A percentile compares a stretch with the other conserved stretches of the same genome.
These are phyloP conservation scores for Jatropha multifida DNA, from an alignment of 441 rosid genomes.

Conservation along the genomic window DNA sequence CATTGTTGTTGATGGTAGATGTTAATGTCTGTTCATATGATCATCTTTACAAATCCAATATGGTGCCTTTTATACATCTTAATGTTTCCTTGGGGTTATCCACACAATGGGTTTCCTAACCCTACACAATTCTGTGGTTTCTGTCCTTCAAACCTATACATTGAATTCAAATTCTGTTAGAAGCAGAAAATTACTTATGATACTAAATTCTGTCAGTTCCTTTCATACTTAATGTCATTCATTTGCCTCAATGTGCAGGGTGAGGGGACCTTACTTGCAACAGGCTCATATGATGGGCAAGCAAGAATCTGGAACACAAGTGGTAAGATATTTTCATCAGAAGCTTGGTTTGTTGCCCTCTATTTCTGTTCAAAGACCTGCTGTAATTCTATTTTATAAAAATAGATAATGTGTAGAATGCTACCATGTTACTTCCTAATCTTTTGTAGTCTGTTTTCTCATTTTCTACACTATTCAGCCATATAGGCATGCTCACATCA, in stretches of 20 bases:
- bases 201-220: neutral
- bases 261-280: slow-evolving; percentile 94
- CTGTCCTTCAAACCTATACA: neutral
- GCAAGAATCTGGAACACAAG: slow-evolving; percentile 90
- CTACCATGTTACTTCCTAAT: neutral
- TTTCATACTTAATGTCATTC: neutral
- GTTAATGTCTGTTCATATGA: slow-evolving; percentile 1
- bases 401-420: neutral
- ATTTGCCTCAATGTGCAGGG: slow-evolving; percentile 50
- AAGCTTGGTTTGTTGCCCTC: neutral
- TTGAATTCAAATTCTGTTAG: neutral
- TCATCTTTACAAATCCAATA: neutral
- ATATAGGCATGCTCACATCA: neutral
- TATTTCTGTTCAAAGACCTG: slow-evolving; percentile 3
- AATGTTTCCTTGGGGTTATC: neutral
- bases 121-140: neutral
- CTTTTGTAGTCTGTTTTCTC: neutral
- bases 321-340: slow-evolving; percentile 48
- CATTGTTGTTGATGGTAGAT: neutral
- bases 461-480: neutral
- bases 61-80: neutral
- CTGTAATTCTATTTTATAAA: neutral
- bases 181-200: neutral
- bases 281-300: slow-evolving; percentile 99
- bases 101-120: neutral